phyloP scores from a whole-genome alignment of 805 yeast species.

The Novakomyces olei region DNA sequence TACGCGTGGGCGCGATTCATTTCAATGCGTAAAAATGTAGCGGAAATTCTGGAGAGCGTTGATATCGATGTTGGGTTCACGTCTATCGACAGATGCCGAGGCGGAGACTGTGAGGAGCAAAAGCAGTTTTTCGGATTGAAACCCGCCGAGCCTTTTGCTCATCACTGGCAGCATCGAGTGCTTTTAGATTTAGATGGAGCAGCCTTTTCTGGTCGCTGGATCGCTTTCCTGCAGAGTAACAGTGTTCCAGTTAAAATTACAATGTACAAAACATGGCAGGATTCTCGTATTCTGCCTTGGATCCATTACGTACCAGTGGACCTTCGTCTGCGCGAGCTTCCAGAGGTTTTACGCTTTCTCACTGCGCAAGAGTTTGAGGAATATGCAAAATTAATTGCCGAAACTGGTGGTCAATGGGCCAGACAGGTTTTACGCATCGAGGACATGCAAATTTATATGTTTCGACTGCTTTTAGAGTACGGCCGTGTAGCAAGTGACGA shows the following conservation, averaged over 20 bases:
- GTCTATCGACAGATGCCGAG: conserved; percentile 7
- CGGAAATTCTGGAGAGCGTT: background rate
- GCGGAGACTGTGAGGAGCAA: conserved; percentile 7
- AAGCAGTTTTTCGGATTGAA: conserved; percentile 3
- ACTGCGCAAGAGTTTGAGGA: conserved; percentile 4
- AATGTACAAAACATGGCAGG: conserved; percentile 12
- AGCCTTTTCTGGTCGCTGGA: conserved; percentile 10
- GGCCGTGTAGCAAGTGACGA: conserved; percentile 12
- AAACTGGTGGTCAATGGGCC: conserved; percentile 8
- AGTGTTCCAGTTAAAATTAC: conserved; percentile 11
- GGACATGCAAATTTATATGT: conserved; percentile 11
- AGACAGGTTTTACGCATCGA: conserved; percentile 9
- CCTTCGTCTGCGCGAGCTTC: background rate
- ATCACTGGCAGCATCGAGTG: conserved; percentile 8
- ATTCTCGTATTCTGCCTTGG: conserved; percentile 11
- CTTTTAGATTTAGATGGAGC: conserved; percentile 12
- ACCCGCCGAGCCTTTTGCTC: conserved; percentile 4
- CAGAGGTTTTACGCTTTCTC: background rate
- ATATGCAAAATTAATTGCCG: conserved; percentile 8
- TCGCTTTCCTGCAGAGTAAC: conserved; percentile 9
- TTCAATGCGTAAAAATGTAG: too few species aligned
- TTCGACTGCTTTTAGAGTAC: conserved; percentile 11
- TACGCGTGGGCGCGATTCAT: too few species aligned
- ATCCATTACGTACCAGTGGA: conserved; percentile 12
- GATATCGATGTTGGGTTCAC: conserved; percentile 7